phyloP scores from a whole-genome alignment of 257 asterid genomes.

The Henckelia pumila region DNA sequence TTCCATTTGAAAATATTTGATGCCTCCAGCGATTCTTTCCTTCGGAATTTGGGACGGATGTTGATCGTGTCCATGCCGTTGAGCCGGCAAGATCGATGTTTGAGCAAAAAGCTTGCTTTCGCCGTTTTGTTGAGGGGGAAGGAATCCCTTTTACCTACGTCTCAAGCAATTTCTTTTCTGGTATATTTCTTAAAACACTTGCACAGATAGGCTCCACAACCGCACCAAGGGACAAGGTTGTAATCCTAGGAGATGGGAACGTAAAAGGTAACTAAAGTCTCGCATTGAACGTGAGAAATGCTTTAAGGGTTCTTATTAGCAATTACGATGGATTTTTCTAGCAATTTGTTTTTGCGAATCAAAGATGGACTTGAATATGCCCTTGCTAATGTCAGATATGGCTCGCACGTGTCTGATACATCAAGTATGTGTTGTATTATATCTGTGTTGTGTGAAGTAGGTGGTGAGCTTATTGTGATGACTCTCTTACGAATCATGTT shows the following conservation, averaged over 20 bases:
- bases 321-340: no score
- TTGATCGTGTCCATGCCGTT: constrained; percentile 47
- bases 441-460: no score
- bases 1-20: neutral
- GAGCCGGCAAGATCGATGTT: constrained; percentile 47
- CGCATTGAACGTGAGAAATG: no score
- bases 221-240: constrained; percentile 54
- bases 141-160: constrained; percentile 56
- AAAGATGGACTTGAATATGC: no score
- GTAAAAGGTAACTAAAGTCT: constrained; percentile 32
- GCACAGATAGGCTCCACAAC: constrained; percentile 39
- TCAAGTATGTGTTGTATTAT: no score
- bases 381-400: no score
- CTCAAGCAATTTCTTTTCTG: constrained; percentile 43
- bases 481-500: no score
- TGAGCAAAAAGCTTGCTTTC: constrained; percentile 39
- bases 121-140: constrained; percentile 49
- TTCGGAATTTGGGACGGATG: constrained; percentile 56
- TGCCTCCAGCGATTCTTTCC: constrained; percentile 49
- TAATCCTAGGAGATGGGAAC: constrained; percentile 52
- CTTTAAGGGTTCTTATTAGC: no score
- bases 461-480: no score
- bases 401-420: no score
- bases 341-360: no score
- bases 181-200: constrained; percentile 33